A percentile compares a stretch with the other conserved stretches of the same genome.
Evolutionary conservation across 208 protist genomes (phyloP).

Genomic region (Novymonas esmeraldas): DNA sequence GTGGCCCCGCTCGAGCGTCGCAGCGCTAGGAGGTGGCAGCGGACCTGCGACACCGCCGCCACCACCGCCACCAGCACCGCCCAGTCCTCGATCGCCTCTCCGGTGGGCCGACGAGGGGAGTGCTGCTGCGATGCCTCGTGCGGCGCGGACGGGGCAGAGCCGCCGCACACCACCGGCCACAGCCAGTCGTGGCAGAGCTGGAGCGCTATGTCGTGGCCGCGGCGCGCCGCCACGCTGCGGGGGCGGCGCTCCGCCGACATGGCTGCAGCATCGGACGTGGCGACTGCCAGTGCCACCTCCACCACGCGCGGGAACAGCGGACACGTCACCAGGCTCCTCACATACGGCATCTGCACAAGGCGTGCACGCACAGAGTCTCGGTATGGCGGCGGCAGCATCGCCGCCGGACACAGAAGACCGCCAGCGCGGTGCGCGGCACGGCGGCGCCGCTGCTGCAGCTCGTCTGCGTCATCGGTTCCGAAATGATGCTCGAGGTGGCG

Average conservation of each 20-base stretch:
- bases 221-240: background rate
- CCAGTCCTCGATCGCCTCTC: conserved; percentile 19
- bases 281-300: conserved; percentile 34
- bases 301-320: conserved; percentile 55
- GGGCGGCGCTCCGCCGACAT: background rate
- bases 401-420: conserved; percentile 22
- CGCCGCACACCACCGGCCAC: conserved; percentile 28
- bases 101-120: background rate
- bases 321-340: conserved; percentile 43
- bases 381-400: conserved; percentile 22
- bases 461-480: background rate
- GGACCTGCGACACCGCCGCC: conserved; percentile 20
- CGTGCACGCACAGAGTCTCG: conserved; percentile 18
- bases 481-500: conserved; percentile 12
- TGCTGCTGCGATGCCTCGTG: background rate
- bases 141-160: background rate
- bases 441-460: background rate
- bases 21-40: conserved; percentile 7
- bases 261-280: background rate
- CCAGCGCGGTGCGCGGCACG: background rate
- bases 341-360: conserved; percentile 24
- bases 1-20: conserved; percentile 4
- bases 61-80: conserved; percentile 26
- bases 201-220: conserved; percentile 16
- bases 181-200: conserved; percentile 24